Evolutionary conservation across 2,329 filamentous ascomycete species (phyloP), one percentile per base, ranked within the genome.

Genomic region (Stagonosporopsis vannaccii): DNA sequence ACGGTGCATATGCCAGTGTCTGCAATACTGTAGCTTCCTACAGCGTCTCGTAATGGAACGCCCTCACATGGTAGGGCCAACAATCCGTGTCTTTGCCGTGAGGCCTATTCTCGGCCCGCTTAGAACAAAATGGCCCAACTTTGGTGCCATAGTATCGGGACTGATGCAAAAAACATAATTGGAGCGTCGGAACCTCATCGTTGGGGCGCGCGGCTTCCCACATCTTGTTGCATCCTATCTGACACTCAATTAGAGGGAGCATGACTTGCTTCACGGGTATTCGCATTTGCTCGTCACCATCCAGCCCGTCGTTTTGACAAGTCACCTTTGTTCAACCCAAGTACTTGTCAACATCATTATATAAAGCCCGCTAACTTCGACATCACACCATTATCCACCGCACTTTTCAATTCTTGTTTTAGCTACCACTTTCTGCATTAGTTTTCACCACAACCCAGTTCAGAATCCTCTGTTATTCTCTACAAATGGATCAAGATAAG

Each of bases 251-350:
- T 41, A 19, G 57, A 52, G 46, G 62, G 53, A 66, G 58, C 54
- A 66, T 66, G 63, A 65, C 58, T 56, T 59, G 45, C 56, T 25
- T 60, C 48, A 59, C 62, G 62, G 61, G 54, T 58, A 50, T 51
- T 58, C 45, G 63, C 63, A 61, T 58, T 32, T 50, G 49, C 56
- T 51, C 37, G 51, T 61, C 49, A 51, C 52, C 25, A 9, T 49
- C 44, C 49, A 36, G 26, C 40, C 53, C 55, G 44, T 45, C 28
- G 40, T 49, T 28, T 36, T 59, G 54, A 52, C 49, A 47, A 52
- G 49, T 49, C 48, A 47, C 42, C 40, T 32, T 43, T 56, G 48
- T 51, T 48, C 37, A 51, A 51, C 53, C 30, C 20, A 36, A 37
- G 32, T 12, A 30, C 19, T 17, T 42, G 23, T 37, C 53, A 32